These are phyloP conservation scores for Garcia nutans DNA, from an alignment of 345 rosid genomes.

Conservation along the genomic window DNA sequence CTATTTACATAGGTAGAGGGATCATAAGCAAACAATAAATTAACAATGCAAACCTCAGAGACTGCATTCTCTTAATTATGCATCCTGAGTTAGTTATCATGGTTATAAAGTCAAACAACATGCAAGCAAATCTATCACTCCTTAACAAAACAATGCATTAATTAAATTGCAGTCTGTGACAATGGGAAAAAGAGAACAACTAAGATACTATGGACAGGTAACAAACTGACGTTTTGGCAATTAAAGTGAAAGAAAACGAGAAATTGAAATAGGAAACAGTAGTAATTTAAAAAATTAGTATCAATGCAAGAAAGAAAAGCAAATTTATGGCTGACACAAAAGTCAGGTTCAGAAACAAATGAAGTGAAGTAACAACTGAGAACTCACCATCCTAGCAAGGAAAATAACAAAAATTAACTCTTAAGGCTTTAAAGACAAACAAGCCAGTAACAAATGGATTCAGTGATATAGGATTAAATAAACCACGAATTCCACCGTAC, in stretches of 20 bases:
- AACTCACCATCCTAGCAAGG: background rate
- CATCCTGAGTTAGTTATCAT: background rate
- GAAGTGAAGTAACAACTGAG: background rate
- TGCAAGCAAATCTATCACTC: background rate
- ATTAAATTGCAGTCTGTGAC: background rate
- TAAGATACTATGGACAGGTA: background rate
- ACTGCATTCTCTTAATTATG: background rate
- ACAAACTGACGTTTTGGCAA: background rate
- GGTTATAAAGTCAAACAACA: background rate
- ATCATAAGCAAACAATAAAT: background rate
- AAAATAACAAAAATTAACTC: background rate
- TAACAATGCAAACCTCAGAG: background rate
- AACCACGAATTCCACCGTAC: slow-evolving; percentile 29
- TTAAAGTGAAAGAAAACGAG: background rate
- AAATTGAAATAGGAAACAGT: background rate
- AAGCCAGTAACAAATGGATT: background rate
- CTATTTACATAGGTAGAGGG: background rate
- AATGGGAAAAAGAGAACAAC: background rate
- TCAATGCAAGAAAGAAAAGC: background rate
- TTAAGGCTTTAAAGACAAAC: background rate
- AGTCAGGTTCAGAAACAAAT: background rate
- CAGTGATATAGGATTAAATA: background rate
- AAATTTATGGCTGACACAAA: background rate
- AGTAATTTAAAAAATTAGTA: background rate
- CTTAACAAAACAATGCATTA: slow-evolving; percentile 5